A percentile compares a stretch with the other conserved stretches of the same genome.
phyloP scores from a whole-genome alignment of 2,329 filamentous ascomycete species.

The Cyphellophora europaea region DNA sequence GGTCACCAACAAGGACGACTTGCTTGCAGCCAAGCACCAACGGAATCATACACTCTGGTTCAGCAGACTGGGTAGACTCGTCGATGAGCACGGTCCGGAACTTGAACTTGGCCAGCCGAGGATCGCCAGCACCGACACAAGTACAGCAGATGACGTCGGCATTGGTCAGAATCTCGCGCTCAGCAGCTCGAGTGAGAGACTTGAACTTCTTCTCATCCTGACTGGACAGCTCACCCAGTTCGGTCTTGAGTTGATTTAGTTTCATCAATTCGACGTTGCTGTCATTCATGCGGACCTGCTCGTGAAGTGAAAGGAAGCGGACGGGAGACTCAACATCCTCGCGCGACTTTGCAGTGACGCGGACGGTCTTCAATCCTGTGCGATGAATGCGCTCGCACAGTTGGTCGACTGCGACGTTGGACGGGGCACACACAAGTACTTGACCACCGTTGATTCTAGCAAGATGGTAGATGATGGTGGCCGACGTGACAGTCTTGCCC shows the following conservation, averaged over 20 bases:
- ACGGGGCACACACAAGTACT: constrained; percentile 91
- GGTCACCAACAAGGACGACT: constrained; percentile 95
- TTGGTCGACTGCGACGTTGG: constrained; percentile 97
- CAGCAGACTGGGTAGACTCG: constrained; percentile 94
- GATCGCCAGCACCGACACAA: constrained; percentile 93
- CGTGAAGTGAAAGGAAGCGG: constrained; percentile 86
- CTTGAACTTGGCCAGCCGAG: constrained; percentile 90
- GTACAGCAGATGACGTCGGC: constrained; percentile 99
- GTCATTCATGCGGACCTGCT: constrained; percentile 96
- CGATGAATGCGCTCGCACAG: constrained; percentile 93
- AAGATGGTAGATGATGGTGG: constrained; percentile 96
- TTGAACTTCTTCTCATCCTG: constrained; percentile 99
- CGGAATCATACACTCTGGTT: constrained; percentile 98
- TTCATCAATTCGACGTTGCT: constrained; percentile 90
- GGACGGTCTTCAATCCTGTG: constrained; percentile 91
- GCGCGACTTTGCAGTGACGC: constrained; percentile 95
- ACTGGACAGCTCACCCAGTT: constrained; percentile 82
- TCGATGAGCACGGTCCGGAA: constrained; percentile 97
- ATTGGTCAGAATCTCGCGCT: constrained; percentile 88
- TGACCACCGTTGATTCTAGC: constrained; percentile 87
- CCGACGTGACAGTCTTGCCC: constrained; percentile 96
- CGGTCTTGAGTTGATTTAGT: constrained; percentile 83
- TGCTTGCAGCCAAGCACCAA: constrained; percentile 96
- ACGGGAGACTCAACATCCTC: constrained; percentile 99
- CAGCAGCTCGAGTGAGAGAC: constrained; percentile 83